Base-by-base conservation (phyloP, 2,329 filamentous ascomycete species). In the Chrysosporium queenslandicum region DNA sequence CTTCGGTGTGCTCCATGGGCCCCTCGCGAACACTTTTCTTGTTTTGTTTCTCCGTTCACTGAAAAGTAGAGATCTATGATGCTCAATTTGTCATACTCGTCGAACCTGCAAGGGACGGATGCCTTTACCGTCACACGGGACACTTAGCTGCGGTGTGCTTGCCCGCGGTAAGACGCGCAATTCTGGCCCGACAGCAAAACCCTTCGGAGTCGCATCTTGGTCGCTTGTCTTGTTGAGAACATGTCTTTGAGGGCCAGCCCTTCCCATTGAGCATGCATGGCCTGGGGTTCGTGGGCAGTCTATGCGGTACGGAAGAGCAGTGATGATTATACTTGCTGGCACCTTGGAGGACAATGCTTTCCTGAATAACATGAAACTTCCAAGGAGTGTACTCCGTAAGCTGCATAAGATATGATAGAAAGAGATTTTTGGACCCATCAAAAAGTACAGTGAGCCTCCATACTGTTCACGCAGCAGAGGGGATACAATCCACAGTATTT, bases 41-140 rank as follows among this genome's bases (percentile, higher is more conserved):
- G n/a, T n/a, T n/a, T n/a, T n/a, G n/a, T n/a, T n/a, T n/a, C n/a
- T n/a, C n/a, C n/a, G n/a, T n/a, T n/a, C n/a, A n/a, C n/a, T n/a
- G n/a, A n/a, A n/a, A n/a, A n/a, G n/a, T n/a, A n/a, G n/a, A n/a
- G n/a, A n/a, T n/a, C n/a, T n/a, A n/a, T n/a, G n/a, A n/a, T n/a
- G n/a, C n/a, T n/a, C n/a, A n/a, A n/a, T n/a, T n/a, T n/a, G n/a
- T n/a, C n/a, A 30, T 11, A 30, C 32, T 34, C 9, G 32, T 12
- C 11, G 32, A 34, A 12, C 20, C 39, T 51, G 49, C 49, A 45
- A 51, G 49, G 49, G 29, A 39, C 49, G 34, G 4, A 27, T 36
- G 14, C 12, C 36, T 34, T 18, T 12, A 36, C 9, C 1, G 48
- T 51, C 40, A 16, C 40, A 51, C 49, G 16, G 20, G 11, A 50